Conservation (phyloP, 2,329 filamentous ascomycete species). For the Eutypa lata region DNA sequence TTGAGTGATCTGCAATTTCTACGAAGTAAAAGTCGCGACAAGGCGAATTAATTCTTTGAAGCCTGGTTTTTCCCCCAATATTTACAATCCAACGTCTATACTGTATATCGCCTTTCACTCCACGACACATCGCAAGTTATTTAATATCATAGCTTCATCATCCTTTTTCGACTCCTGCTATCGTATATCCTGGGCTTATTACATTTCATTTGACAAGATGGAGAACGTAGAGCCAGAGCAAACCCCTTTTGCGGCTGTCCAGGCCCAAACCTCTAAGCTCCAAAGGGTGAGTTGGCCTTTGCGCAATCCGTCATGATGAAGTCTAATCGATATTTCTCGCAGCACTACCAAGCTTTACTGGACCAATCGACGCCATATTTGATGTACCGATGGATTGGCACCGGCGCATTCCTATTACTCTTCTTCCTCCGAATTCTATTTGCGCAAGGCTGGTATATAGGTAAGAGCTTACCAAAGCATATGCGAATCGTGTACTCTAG, state of each 20-base stretch:
- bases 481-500: neutral
- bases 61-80: neutral
- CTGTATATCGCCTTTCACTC: too few relatives aligned
- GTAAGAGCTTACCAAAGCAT: conserved; percentile 47
- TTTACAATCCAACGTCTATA: neutral
- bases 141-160: neutral
- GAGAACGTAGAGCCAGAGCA: conserved; percentile 83
- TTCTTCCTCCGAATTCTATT: conserved; percentile 90
- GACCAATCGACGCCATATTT: conserved; percentile 91
- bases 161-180: neutral
- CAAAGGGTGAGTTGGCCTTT: conserved; percentile 56
- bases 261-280: conserved; percentile 75
- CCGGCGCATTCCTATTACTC: conserved; percentile 68
- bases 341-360: conserved; percentile 93
- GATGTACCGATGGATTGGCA: conserved; percentile 85
- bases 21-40: neutral
- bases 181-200: neutral
- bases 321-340: conserved; percentile 13
- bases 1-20: neutral
- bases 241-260: conserved; percentile 89
- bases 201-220: conserved; percentile 48
- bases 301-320: neutral
- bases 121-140: too few relatives aligned
- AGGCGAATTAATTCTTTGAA: neutral
- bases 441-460: conserved; percentile 98